These are phyloP conservation scores for Pleurotus salmoneostramineus DNA, from an alignment of 768 basidiomycete genomes.

Conservation along the genomic window DNA sequence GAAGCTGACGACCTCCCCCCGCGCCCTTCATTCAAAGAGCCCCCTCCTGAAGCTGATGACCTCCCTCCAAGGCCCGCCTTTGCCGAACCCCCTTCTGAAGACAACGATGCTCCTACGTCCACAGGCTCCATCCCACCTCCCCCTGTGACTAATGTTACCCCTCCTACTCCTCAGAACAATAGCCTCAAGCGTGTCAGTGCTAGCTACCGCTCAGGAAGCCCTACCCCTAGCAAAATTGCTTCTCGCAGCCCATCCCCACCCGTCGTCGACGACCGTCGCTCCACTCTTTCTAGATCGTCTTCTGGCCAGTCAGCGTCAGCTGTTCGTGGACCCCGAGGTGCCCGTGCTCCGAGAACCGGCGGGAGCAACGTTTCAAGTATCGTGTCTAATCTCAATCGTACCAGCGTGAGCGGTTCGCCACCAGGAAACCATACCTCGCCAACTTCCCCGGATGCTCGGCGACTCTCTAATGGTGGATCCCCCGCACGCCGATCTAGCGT, in stretches of 20 bases:
- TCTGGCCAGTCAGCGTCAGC: constrained; percentile 20
- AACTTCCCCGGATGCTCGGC: constrained; percentile 36
- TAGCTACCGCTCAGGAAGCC: constrained; percentile 26
- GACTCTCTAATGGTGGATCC: constrained; percentile 41
- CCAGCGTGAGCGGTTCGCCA: constrained; percentile 33
- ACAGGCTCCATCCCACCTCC: constrained; percentile 25
- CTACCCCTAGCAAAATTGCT: constrained; percentile 28
- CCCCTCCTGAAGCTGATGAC: constrained; percentile 53
- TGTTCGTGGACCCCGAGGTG: constrained; percentile 33
- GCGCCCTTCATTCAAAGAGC: constrained; percentile 56
- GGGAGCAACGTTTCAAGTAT: constrained; percentile 47
- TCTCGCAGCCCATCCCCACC: constrained; percentile 45
- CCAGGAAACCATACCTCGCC: constrained; percentile 19
- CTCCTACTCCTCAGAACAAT: constrained; percentile 47
- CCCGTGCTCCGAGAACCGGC: constrained; percentile 42
- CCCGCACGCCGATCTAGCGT: constrained; percentile 42
- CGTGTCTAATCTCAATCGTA: constrained; percentile 55
- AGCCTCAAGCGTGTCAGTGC: constrained; percentile 16
- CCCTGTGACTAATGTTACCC: constrained; percentile 40
- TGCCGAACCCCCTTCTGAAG: constrained; percentile 31
- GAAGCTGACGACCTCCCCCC: constrained; percentile 37
- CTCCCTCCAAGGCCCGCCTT: constrained; percentile 34
- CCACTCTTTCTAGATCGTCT: constrained; percentile 16
- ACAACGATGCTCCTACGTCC: constrained; percentile 15
- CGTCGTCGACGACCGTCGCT: constrained; percentile 19